Evolutionary conservation across 73 alveolate species (phyloP), one percentile per base, ranked within the genome.

Genomic region (Urostyla sp.): DNA sequence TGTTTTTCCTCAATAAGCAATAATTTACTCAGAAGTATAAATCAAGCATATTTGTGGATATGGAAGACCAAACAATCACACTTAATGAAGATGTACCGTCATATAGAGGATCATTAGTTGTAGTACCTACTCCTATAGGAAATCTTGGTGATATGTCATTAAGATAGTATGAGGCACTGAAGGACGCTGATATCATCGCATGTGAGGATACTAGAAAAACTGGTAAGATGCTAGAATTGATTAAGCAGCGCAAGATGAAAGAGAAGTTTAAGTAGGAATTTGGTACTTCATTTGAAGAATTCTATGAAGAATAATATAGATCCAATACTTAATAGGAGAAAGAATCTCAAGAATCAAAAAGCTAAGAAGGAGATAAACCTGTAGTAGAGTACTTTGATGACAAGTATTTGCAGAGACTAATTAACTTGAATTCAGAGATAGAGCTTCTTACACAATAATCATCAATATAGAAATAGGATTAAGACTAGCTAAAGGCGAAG

Each of bases 81-180:
- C 21, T 76, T 3, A 35, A 43, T 16, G 80, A 76, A 59, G 88
- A 44, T 11, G 36, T 53, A 32, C 57, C 37, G 48, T 5, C 31
- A 1, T 66, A 67, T 77, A 72, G 81, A 67, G 91, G 91, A 10
- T 69, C 75, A n/a, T 54, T 82, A 8, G 54, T 82, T 6, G 45
- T 82, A 1, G 91, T 82, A 30, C 98, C 98, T 11, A 93, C 98
- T 16, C 98, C 98, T 0, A 90, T 93, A n/a, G 98, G 98, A 28
- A 93, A 93, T 63, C 75, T 93, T 34, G 80, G 86, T 15, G 98
- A 93, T 77, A 59, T 89, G 51, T 48, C 91, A 38, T 46, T 90
- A 13, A 30, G 98, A 16, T 63, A 91, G 54, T 90, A 87, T 58
- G 87, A 87, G 40, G 94, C 98, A 24, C 75, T 93, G 4, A 72